A percentile compares a stretch with the other conserved stretches of the same genome.
Evolutionary conservation across 2,329 filamentous ascomycete species (phyloP).

Genomic region (Didymellaceae sp.): DNA sequence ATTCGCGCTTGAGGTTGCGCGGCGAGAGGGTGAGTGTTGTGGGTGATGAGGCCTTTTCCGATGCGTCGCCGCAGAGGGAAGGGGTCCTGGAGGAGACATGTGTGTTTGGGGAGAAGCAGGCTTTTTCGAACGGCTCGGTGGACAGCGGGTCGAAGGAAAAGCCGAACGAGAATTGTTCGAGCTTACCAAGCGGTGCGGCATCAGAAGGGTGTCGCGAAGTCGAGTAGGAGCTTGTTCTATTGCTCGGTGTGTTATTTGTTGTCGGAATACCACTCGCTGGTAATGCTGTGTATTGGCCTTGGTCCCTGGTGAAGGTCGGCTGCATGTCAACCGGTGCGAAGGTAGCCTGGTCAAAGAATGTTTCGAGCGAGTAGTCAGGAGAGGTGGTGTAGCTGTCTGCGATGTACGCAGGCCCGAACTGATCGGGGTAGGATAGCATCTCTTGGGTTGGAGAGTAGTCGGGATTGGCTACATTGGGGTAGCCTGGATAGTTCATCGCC

Average conservation of each 20-base stretch:
- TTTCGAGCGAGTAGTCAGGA: conserved; percentile 34
- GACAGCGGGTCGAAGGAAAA: conserved; percentile 29
- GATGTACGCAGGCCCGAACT: conserved; percentile 36
- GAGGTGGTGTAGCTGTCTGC: conserved; percentile 29
- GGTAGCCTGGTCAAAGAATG: conserved; percentile 38
- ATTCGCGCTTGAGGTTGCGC: conserved; percentile 40
- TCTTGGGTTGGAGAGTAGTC: conserved; percentile 36
- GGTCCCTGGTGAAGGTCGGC: conserved; percentile 25
- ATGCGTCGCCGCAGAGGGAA: conserved; percentile 42
- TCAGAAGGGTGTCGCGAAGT: conserved; percentile 26
- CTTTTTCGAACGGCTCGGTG: conserved; percentile 21
- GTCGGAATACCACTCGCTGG: conserved; percentile 23
- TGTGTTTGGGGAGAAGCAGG: conserved; percentile 26
- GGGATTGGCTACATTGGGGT: conserved; percentile 31
- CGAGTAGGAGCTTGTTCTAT: conserved; percentile 14
- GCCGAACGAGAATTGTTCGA: conserved; percentile 24
- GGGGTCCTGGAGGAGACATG: conserved; percentile 37
- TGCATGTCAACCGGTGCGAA: conserved; percentile 32
- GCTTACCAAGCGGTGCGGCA: conserved; percentile 30
- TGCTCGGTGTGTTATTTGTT: conserved; percentile 18
- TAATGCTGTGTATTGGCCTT: conserved; percentile 21
- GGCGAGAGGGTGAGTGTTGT: conserved; percentile 33
- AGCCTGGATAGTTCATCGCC: conserved; percentile 34
- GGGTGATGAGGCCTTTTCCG: conserved; percentile 28
- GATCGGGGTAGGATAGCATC: conserved; percentile 29